Conservation (phyloP, 2,329 filamentous ascomycete genomes). For the Apiospora marii region DNA sequence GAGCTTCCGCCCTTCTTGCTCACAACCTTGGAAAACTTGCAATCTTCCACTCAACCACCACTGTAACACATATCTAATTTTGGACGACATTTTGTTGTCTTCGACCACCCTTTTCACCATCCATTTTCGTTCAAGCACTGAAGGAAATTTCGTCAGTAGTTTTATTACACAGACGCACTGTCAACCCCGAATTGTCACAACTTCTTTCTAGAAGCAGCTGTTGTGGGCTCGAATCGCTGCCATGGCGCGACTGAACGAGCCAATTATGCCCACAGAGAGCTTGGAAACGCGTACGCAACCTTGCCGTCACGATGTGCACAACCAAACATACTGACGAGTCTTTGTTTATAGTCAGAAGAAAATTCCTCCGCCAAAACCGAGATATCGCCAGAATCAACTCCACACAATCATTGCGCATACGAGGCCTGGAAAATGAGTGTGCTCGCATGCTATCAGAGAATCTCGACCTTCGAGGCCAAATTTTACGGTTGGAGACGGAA, state of each 20-base stretch:
- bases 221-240: conserved; percentile 35
- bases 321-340: neutral
- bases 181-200: neutral
- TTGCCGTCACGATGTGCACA: neutral
- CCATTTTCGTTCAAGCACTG: conserved; percentile 27
- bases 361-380: conserved; percentile 83
- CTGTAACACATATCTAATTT: conserved; percentile 3
- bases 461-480: conserved; percentile 73
- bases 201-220: conserved; percentile 39
- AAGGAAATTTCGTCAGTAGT: neutral
- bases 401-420: conserved; percentile 77
- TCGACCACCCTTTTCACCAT: conserved; percentile 27
- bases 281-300: conserved; percentile 72
- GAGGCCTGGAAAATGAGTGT: conserved; percentile 78
- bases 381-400: conserved; percentile 84
- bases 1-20: conserved; percentile 10
- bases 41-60: conserved; percentile 10
- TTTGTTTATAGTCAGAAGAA: conserved; percentile 69
- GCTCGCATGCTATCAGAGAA: conserved; percentile 82
- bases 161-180: neutral
- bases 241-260: conserved; percentile 86
- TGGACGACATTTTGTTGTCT: conserved; percentile 8
- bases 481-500: conserved; percentile 73
- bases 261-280: conserved; percentile 71
- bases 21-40: conserved; percentile 16